Evolutionary conservation across 352 stramenopile genomes (phyloP).

Genomic region (Phytophthora kernoviae): DNA sequence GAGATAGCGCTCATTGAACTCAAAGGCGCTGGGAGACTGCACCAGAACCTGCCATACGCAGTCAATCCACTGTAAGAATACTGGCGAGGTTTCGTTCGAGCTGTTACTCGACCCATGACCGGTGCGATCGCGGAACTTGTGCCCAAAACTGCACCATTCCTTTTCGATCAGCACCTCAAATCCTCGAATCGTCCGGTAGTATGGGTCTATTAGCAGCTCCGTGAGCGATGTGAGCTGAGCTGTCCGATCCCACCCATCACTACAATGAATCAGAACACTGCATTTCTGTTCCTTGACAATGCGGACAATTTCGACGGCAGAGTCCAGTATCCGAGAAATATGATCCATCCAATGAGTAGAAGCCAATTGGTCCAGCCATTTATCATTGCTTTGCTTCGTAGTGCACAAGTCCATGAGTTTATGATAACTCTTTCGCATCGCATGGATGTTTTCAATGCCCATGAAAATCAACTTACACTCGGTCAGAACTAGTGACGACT

Average conservation of each 20-base stretch:
- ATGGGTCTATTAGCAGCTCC: conserved; percentile 90
- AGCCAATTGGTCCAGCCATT: conserved; percentile 80
- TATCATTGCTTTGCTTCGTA: conserved; percentile 70
- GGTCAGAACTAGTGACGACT: conserved; percentile 66
- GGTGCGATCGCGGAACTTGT: conserved; percentile 86
- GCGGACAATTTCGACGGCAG: conserved; percentile 82
- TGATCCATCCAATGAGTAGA: conserved; percentile 81
- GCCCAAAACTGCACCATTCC: conserved; percentile 90
- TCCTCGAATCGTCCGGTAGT: conserved; percentile 87
- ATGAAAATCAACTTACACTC: conserved; percentile 90
- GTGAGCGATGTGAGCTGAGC: conserved; percentile 85
- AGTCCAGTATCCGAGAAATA: conserved; percentile 79
- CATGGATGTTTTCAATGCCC: conserved; percentile 94
- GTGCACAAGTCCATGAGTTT: conserved; percentile 76
- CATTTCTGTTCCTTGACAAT: conserved; percentile 84
- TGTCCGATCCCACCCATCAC: conserved; percentile 97
- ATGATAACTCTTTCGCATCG: conserved; percentile 87
- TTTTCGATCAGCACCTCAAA: conserved; percentile 91
- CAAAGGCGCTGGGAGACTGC: conserved; percentile 83
- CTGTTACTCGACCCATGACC: conserved; percentile 55
- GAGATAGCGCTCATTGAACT: conserved; percentile 87
- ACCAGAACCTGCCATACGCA: conserved; percentile 83
- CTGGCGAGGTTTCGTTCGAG: conserved; percentile 93
- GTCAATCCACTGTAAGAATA: conserved; percentile 95
- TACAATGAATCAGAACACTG: conserved; percentile 98